Evolutionary conservation across 169 alveolate genomes (phyloP).

Genomic region (Plasmodium vinckei): DNA sequence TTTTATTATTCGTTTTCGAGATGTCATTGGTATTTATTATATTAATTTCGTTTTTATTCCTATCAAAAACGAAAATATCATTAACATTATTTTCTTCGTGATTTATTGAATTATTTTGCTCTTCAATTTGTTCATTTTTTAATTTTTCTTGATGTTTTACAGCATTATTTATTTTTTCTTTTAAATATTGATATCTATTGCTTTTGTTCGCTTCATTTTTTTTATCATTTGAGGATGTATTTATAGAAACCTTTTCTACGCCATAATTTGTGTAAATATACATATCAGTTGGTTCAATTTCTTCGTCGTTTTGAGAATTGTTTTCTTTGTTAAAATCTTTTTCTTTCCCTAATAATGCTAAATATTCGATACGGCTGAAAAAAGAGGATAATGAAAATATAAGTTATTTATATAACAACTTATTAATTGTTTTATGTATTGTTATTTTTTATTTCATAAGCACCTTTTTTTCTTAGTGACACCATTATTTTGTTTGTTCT

Average conservation of each 20-base stretch:
- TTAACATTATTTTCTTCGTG: constrained; percentile 8
- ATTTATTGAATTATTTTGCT: neutral
- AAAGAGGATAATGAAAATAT: neutral
- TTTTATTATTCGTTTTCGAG: neutral
- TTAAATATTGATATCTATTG: constrained; percentile 41
- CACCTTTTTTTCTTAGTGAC: constrained; percentile 51
- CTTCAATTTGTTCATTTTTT: constrained; percentile 14
- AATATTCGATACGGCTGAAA: constrained; percentile 53
- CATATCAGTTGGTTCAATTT: constrained; percentile 35
- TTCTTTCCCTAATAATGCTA: constrained; percentile 40
- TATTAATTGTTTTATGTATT: neutral
- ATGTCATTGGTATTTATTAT: neutral
- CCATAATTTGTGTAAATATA: constrained; percentile 45
- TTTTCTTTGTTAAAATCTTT: constrained; percentile 1
- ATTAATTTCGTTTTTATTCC: constrained; percentile 30
- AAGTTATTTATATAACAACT: neutral
- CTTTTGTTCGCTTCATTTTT: constrained; percentile 25
- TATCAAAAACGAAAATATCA: constrained; percentile 43
- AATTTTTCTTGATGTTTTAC: constrained; percentile 34
- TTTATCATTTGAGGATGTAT: constrained; percentile 18
- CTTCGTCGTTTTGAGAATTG: neutral
- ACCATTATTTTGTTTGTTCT: constrained; percentile 25
- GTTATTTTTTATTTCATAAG: constrained; percentile 7
- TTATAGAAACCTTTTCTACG: constrained; percentile 54
- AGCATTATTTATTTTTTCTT: constrained; percentile 49